Conservation (phyloP, 331 rosid species). For the Ulmus americana region DNA sequence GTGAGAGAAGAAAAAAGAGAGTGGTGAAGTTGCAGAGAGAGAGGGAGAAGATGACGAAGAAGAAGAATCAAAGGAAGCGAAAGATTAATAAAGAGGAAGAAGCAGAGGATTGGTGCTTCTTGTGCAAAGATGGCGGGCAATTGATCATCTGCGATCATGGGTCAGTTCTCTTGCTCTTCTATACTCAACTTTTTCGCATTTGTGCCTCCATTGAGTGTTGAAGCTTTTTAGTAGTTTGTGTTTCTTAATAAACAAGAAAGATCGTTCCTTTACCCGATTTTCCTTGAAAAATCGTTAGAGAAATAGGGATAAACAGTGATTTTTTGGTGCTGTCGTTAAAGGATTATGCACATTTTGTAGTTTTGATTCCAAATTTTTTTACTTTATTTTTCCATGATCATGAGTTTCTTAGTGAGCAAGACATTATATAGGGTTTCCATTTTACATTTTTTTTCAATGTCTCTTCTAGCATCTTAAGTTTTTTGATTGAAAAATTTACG, state of each 20-base stretch:
- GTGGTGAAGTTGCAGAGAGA: background rate
- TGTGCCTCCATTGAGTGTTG: background rate
- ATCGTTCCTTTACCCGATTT: background rate
- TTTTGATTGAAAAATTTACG: no score
- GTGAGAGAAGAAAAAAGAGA: background rate
- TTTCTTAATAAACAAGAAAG: constrained; percentile 13
- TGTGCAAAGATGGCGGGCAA: constrained; percentile 65
- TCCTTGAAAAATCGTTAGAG: background rate
- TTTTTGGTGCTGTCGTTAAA: no score
- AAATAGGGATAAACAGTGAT: background rate
- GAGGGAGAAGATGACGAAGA: background rate
- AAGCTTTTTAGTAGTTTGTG: background rate
- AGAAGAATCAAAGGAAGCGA: background rate
- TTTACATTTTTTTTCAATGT: no score
- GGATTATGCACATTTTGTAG: no score
- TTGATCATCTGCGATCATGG: constrained; percentile 42
- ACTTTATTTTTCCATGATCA: background rate
- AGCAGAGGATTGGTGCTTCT: constrained; percentile 52
- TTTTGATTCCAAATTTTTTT: background rate
- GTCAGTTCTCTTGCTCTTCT: constrained; percentile 23
- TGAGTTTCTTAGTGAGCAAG: no score
- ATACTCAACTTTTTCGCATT: background rate
- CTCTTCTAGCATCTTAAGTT: no score
- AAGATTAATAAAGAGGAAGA: constrained; percentile 12
- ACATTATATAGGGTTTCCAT: no score